These are phyloP conservation scores for Mycena leptocephala DNA, from an alignment of 768 basidiomycete species.

Conservation along the genomic window DNA sequence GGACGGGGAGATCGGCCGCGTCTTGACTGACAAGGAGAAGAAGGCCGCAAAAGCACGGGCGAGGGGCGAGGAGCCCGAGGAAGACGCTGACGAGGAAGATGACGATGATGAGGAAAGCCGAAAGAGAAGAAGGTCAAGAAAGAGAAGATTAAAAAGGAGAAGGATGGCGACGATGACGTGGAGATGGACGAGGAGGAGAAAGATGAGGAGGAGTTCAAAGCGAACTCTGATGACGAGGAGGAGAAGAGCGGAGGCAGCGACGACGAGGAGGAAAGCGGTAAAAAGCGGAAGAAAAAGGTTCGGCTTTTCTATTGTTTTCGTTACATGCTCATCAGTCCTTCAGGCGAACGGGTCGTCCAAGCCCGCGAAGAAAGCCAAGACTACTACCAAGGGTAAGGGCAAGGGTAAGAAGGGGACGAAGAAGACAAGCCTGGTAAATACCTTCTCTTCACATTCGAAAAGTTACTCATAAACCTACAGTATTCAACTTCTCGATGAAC, in stretches of 20 bases:
- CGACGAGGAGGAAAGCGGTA: constrained; percentile 66
- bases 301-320: not conserved
- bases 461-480: constrained; percentile 43
- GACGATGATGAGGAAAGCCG: constrained; percentile 54
- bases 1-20: constrained; percentile 68
- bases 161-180: constrained; percentile 64
- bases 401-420: constrained; percentile 70
- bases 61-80: constrained; percentile 46
- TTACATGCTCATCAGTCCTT: not conserved
- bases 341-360: constrained; percentile 58
- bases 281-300: constrained; percentile 86
- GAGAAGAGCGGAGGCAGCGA: constrained; percentile 64
- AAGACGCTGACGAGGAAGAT: constrained; percentile 59
- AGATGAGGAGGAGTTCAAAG: constrained; percentile 62
- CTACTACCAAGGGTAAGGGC: constrained; percentile 67
- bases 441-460: not conserved
- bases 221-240: constrained; percentile 62
- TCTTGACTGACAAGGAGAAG: constrained; percentile 59
- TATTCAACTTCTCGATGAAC: constrained; percentile 89
- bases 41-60: constrained; percentile 43
- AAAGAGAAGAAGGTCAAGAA: constrained; percentile 65
- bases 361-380: constrained; percentile 64
- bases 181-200: constrained; percentile 70
- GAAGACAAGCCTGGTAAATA: constrained; percentile 62
- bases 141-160: constrained; percentile 61